These are phyloP conservation scores for Staphylotrichum tortipilum DNA, from an alignment of 495 filamentous ascomycete species.

Conservation along the genomic window DNA sequence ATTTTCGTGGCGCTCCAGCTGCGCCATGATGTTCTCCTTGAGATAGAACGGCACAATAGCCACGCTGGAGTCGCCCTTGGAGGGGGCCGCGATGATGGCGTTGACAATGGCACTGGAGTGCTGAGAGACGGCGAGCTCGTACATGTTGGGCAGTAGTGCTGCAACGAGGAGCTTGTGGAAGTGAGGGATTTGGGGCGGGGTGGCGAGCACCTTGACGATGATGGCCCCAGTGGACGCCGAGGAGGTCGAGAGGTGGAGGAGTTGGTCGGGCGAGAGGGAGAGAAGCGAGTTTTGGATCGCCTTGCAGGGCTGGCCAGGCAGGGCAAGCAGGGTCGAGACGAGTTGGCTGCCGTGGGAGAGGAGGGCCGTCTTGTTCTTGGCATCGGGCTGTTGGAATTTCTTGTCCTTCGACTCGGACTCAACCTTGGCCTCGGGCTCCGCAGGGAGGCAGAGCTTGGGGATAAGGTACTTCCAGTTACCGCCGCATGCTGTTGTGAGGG, in stretches of 20 bases:
- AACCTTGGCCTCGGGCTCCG: slow-evolving; percentile 26
- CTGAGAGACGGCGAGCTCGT: slow-evolving; percentile 58
- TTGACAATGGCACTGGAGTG: slow-evolving; percentile 75
- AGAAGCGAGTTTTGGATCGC: slow-evolving; percentile 36
- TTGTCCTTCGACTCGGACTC: slow-evolving; percentile 14
- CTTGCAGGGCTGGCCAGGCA: slow-evolving; percentile 32
- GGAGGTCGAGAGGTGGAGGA: slow-evolving; percentile 30
- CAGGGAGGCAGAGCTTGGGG: slow-evolving; percentile 48
- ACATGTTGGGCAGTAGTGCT: slow-evolving; percentile 45
- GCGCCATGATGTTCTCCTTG: slow-evolving; percentile 42
- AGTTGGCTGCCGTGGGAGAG: slow-evolving; percentile 40
- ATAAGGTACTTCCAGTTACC: slow-evolving; percentile 46
- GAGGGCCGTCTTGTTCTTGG: slow-evolving; percentile 36
- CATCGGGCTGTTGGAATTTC: slow-evolving; percentile 20
- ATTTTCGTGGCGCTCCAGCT: slow-evolving; percentile 45
- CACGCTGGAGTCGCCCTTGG: slow-evolving; percentile 29
- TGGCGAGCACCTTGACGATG: slow-evolving; percentile 61
- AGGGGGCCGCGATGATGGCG: slow-evolving; percentile 58
- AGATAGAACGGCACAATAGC: slow-evolving; percentile 41
- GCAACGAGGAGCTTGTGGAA: slow-evolving; percentile 42
- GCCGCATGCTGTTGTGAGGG: slow-evolving; percentile 51
- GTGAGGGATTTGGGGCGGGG: slow-evolving; percentile 45
- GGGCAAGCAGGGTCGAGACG: slow-evolving; percentile 32
- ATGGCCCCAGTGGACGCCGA: slow-evolving; percentile 47
- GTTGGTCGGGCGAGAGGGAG: slow-evolving; percentile 28